A percentile compares a stretch with the other conserved stretches of the same genome.
Evolutionary conservation across 192 early-diverging fungal species (phyloP).

Genomic region (Kickxella alabastrina): DNA sequence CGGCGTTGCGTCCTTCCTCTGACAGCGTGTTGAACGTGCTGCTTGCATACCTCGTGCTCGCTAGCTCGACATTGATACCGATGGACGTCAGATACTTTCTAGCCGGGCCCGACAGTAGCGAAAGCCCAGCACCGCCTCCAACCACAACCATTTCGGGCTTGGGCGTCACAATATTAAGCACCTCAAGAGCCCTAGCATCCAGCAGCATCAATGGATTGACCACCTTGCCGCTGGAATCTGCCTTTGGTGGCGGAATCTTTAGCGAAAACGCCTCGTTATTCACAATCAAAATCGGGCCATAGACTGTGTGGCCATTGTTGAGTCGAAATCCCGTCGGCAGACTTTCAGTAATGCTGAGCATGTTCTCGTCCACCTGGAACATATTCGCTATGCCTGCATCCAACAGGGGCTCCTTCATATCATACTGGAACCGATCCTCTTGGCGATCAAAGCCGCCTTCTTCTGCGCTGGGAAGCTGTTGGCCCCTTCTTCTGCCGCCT

Average conservation of each 20-base stretch:
- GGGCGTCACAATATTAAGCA: conserved; percentile 34
- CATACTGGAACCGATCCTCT: conserved; percentile 30
- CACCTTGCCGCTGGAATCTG: conserved; percentile 9
- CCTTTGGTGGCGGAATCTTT: conserved; percentile 38
- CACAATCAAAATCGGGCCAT: conserved; percentile 44
- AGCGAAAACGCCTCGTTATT: conserved; percentile 46
- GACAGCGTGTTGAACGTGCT: conserved; percentile 38
- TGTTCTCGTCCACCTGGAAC: conserved; percentile 28
- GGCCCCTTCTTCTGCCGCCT: background rate
- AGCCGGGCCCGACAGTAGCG: conserved; percentile 14
- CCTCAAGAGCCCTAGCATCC: conserved; percentile 13
- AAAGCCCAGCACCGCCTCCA: conserved; percentile 33
- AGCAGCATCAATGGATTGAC: conserved; percentile 26
- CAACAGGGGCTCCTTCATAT: conserved; percentile 47
- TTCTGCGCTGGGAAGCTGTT: background rate
- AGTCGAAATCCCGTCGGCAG: conserved; percentile 42
- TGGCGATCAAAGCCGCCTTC: background rate
- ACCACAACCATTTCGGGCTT: conserved; percentile 49
- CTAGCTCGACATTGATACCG: conserved; percentile 39
- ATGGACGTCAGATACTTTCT: conserved; percentile 38
- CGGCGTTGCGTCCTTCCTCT: conserved; percentile 44
- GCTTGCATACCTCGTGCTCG: conserved; percentile 31
- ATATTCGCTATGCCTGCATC: conserved; percentile 49
- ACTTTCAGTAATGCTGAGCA: conserved; percentile 20
- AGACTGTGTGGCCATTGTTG: conserved; percentile 20